Evolutionary conservation across 371 early-diverging fungal species (phyloP), one percentile per base, ranked within the genome.

Genomic region (Lichtheimia hyalospora): DNA sequence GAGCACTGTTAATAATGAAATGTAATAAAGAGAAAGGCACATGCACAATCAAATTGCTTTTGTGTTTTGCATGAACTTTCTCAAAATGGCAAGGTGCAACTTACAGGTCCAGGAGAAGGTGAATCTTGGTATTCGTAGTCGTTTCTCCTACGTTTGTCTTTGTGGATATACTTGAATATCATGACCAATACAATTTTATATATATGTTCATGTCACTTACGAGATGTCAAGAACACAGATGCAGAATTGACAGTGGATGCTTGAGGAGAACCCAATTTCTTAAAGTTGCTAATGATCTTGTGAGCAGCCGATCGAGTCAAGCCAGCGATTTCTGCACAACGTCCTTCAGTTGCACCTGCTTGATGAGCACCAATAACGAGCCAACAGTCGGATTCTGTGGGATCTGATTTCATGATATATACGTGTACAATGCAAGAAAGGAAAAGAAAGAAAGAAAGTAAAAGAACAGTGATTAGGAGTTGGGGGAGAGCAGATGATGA

Each of bases 341-440:
- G 56, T 49, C 51, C 58, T 48, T 69, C 70, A 21, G 70, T 60
- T 14, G 70, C 70, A 48, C 70, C 70, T 41, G 66, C 70, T 44
- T 66, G 66, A 60, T 69, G 60, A 43, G 70, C 66, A 43, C 70
- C 70, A 40, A 69, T 54, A 44, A 69, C 60, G 40, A 62, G 60
- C 70, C 70, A 69, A 49, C 69, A 63, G 28, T 67, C 64, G 25
- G 60, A 54, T 55, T 59, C 64, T 12, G 68, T 46, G 10, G 46
- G 46, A 16, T 46, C 21, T n/a, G 46, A 6, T 46, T 46, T 46
- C 46, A 46, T 46, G 18, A 8, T 46, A 46, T 46, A 46, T 7
- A 21, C 5, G 16, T 8, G 10, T 46, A 34, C 10, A 10, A 8
- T 34, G 34, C 34, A 34, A 34, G 34, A 34, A 34, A 34, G 34